A percentile compares a stretch with the other conserved stretches of the same genome.
phyloP scores from a whole-genome alignment of 108 stramenopile genomes.

The Schizochytrium sp. region DNA sequence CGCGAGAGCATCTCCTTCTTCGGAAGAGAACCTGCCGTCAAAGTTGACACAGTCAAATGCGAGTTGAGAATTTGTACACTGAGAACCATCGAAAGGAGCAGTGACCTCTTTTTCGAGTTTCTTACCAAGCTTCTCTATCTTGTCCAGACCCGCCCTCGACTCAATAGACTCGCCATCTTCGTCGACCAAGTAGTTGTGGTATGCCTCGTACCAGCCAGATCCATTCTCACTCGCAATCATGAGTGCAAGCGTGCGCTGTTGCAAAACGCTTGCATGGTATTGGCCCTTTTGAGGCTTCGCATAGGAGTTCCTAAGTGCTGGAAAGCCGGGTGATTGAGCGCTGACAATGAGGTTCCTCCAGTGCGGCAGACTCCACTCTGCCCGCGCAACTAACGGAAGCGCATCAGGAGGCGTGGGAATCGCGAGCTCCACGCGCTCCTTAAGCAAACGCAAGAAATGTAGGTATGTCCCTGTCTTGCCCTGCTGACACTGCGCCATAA shows the following conservation, averaged over 20 bases:
- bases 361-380: neutral
- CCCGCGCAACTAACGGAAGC: neutral
- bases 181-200: neutral
- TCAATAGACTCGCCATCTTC: too few relatives aligned
- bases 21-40: too few relatives aligned
- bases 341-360: neutral
- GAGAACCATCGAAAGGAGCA: too few relatives aligned
- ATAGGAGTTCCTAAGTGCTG: neutral
- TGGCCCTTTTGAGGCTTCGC: neutral
- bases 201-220: neutral
- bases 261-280: neutral
- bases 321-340: neutral
- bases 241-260: neutral
- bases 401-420: neutral
- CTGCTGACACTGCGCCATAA: neutral
- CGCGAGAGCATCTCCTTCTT: too few relatives aligned
- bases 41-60: too few relatives aligned
- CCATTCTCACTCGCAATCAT: too few relatives aligned
- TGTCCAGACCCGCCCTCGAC: too few relatives aligned
- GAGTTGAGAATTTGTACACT: too few relatives aligned
- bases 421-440: neutral
- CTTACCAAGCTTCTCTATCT: too few relatives aligned
- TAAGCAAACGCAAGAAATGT: neutral
- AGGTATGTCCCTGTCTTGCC: neutral
- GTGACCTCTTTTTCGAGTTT: too few relatives aligned